Percentiles rank a stretch among this genome's conserved stretches.
Conservation (phyloP, 225 moss, liverwort and hornwort genomes). For the Pseudoscleropodium purum region DNA sequence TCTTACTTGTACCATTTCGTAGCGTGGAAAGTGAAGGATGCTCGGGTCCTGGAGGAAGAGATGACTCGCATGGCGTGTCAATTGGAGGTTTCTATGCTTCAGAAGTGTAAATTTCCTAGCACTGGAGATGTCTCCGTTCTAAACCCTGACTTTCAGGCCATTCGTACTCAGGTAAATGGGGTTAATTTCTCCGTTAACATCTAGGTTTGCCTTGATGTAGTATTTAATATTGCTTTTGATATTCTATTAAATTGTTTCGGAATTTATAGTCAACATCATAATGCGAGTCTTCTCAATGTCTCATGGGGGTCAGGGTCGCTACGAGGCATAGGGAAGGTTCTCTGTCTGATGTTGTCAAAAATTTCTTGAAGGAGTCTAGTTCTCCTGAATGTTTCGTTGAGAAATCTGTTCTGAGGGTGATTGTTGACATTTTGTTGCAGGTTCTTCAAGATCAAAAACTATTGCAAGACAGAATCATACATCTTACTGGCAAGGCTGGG, state of each 20-base stretch:
- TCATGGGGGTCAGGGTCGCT: background rate
- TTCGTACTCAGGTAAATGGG: constrained; percentile 32
- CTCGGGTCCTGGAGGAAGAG: constrained; percentile 50
- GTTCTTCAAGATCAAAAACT: constrained; percentile 61
- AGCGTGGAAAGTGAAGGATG: constrained; percentile 68
- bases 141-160: constrained; percentile 44
- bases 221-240: background rate
- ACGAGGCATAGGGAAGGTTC: background rate
- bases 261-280: background rate
- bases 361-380: background rate
- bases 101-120: constrained; percentile 36
- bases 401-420: background rate
- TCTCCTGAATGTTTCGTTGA: background rate
- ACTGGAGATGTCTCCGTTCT: constrained; percentile 25
- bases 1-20: constrained; percentile 63
- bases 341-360: background rate
- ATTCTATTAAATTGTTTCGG: background rate
- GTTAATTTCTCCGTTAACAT: background rate
- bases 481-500: constrained; percentile 77
- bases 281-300: background rate
- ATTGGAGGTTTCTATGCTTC: constrained; percentile 54
- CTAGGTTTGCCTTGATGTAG: background rate
- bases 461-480: constrained; percentile 39
- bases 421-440: background rate
- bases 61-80: constrained; percentile 69